Evolutionary conservation across 2,329 filamentous ascomycete genomes (phyloP).

Genomic region (Capronia americana): DNA sequence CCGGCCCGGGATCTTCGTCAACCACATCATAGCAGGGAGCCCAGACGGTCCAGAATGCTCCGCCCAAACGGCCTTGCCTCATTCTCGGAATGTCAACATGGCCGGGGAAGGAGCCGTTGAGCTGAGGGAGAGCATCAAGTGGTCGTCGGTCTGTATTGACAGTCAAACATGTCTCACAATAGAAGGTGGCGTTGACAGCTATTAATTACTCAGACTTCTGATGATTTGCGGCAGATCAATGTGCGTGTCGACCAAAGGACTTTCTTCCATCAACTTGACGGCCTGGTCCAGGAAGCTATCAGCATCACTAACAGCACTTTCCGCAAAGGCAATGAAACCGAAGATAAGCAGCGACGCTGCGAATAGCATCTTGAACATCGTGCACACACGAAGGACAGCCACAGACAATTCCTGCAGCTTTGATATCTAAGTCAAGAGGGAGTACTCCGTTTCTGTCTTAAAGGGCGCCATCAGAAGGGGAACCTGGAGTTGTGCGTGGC

Average conservation of each 20-base stretch:
- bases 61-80: slow-evolving; percentile 72
- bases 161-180: background rate
- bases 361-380: background rate
- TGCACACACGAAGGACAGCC: background rate
- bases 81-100: slow-evolving; percentile 84
- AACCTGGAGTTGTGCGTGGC: background rate
- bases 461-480: background rate
- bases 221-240: slow-evolving; percentile 23
- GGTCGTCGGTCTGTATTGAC: slow-evolving; percentile 17
- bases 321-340: background rate
- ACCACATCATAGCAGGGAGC: slow-evolving; percentile 75
- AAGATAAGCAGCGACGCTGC: background rate
- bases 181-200: background rate
- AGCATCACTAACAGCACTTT: background rate
- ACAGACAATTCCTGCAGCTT: background rate
- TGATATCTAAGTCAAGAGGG: background rate
- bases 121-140: slow-evolving; percentile 20
- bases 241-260: slow-evolving; percentile 15
- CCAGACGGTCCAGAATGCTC: slow-evolving; percentile 90
- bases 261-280: slow-evolving; percentile 17
- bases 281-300: slow-evolving; percentile 9
- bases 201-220: slow-evolving; percentile 13
- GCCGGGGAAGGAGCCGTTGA: slow-evolving; percentile 67
- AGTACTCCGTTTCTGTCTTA: background rate
- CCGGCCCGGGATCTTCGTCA: slow-evolving; percentile 42